Evolutionary conservation across 2,329 filamentous ascomycete species (phyloP).

Genomic region (Trichophyton equinum): DNA sequence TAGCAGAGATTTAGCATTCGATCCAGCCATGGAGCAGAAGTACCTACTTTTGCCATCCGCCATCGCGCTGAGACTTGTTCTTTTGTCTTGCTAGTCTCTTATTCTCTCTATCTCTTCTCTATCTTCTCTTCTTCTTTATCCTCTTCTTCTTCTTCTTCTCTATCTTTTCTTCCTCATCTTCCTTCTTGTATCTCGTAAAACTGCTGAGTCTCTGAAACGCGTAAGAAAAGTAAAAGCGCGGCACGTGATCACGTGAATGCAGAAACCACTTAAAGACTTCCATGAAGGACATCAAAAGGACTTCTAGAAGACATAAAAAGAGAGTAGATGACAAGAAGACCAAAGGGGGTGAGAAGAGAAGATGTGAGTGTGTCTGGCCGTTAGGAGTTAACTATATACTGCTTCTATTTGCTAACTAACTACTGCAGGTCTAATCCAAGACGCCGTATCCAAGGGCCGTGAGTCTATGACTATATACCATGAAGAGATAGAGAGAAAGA

Average conservation of each 20-base stretch:
- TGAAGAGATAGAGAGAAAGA: neutral
- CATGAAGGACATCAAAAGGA: neutral
- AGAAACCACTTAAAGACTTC: constrained; percentile 7
- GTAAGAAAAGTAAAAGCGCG: constrained; percentile 11
- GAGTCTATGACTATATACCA: constrained; percentile 15
- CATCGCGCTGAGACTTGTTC: neutral
- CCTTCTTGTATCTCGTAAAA: neutral
- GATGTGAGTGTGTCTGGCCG: constrained; percentile 5
- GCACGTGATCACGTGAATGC: constrained; percentile 14
- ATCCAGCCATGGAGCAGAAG: neutral
- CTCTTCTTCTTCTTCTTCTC: neutral
- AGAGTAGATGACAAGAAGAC: neutral
- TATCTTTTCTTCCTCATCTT: neutral
- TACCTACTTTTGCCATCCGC: neutral
- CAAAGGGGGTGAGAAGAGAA: neutral
- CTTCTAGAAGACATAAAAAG: neutral
- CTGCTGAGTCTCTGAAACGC: constrained; percentile 10
- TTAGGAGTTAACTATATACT: neutral
- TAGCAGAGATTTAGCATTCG: neutral
- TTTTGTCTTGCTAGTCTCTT: neutral
- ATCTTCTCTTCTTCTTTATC: neutral
- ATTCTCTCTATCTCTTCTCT: neutral
- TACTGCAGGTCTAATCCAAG: constrained; percentile 7
- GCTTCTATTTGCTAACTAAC: too few relatives aligned
- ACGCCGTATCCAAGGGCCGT: constrained; percentile 28